These are phyloP conservation scores for Hymenoscyphus occultus DNA, from an alignment of 2,329 filamentous ascomycete genomes.

Conservation along the genomic window DNA sequence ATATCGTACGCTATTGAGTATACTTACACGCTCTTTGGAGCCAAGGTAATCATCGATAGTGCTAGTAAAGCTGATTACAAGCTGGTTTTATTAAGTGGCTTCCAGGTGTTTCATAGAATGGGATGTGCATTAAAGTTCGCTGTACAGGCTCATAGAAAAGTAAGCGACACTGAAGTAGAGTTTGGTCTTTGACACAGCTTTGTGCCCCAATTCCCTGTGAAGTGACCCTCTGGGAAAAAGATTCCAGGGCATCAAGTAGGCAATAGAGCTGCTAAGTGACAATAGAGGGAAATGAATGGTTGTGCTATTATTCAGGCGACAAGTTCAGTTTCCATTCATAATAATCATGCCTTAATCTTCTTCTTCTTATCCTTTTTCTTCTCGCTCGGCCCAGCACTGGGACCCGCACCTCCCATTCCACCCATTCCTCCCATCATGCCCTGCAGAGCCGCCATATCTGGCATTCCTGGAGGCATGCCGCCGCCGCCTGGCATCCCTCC, in stretches of 20 bases:
- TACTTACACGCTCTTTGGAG: too few relatives aligned
- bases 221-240: background rate
- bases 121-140: too few relatives aligned
- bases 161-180: background rate
- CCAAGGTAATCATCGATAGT: too few relatives aligned
- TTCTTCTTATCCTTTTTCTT: constrained; percentile 47
- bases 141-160: background rate
- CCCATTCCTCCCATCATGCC: constrained; percentile 46
- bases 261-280: background rate
- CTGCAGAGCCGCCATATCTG: constrained; percentile 46
- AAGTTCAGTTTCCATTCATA: background rate
- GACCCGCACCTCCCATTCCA: constrained; percentile 19
- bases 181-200: background rate
- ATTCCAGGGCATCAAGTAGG: background rate
- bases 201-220: background rate
- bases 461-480: constrained; percentile 27
- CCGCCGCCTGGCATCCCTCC: constrained; percentile 20
- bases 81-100: too few relatives aligned
- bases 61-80: too few relatives aligned
- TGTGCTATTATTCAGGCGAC: background rate
- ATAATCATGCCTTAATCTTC: constrained; percentile 19
- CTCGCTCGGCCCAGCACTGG: constrained; percentile 33
- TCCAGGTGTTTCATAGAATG: too few relatives aligned
- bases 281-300: background rate
- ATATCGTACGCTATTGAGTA: too few relatives aligned